Conservation (phyloP, 306 rosid genomes). For the Rosa rugosa region DNA sequence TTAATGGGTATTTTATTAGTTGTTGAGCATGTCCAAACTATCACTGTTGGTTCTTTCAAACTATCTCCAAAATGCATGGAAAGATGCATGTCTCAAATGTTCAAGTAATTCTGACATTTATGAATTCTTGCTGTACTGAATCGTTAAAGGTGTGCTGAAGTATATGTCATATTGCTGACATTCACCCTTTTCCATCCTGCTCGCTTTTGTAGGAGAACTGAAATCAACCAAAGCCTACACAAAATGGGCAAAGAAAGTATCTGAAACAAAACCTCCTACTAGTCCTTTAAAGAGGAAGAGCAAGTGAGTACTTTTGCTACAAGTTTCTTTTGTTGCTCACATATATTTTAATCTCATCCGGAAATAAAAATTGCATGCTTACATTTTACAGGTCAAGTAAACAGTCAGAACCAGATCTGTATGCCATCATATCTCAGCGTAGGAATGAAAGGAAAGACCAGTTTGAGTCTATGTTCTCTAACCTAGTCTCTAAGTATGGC, state of each 20-base stretch:
- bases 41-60: neutral
- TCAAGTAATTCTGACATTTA: neutral
- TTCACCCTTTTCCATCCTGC: neutral
- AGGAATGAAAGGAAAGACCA: conserved; percentile 54
- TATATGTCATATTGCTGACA: conserved; percentile 7
- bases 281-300: conserved; percentile 62
- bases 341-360: neutral
- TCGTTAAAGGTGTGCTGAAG: neutral
- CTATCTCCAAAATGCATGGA: neutral
- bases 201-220: conserved; percentile 51
- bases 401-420: conserved; percentile 51
- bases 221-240: conserved; percentile 67
- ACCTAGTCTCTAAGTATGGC: conserved; percentile 76
- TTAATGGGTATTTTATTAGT: neutral
- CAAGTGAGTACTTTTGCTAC: conserved; percentile 44
- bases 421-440: conserved; percentile 66
- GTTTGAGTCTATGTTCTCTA: conserved; percentile 78
- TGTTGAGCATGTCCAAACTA: neutral
- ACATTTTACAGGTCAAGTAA: conserved; percentile 51
- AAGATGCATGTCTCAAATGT: neutral
- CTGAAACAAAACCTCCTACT: conserved; percentile 80
- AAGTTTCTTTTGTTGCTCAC: conserved; percentile 6
- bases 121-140: neutral
- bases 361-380: neutral
- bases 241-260: conserved; percentile 76